Base-by-base conservation (phyloP, 768 basidiomycete species). In the Cystobasidium ongulense region DNA sequence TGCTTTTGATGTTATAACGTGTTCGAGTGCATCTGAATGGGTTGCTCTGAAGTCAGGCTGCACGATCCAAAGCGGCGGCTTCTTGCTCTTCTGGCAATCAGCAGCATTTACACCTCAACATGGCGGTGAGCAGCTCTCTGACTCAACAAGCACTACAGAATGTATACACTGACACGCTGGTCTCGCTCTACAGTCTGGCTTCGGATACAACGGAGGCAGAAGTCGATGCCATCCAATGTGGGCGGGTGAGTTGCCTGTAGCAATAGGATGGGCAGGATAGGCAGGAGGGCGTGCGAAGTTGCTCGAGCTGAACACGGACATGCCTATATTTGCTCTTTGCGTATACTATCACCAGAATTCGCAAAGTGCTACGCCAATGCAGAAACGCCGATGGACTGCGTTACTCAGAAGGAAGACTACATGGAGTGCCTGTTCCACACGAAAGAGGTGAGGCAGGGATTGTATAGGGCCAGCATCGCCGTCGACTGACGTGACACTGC, bases 391-490 rank as follows among this genome's bases (percentile, higher is more conserved):
- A 81, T 82, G 62, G 84, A 89, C 78, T 97, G 94, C 81, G 84
- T 84, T 18, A 81, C 85, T 18, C 87, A 87, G 75, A 86, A 86
- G 63, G 89, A 89, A 75, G 93, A 95, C 81, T 97, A 97, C 82
- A 80, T 94, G 70, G 92, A 94, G 80, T 96, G 94, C 81, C 82
- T 97, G 72, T 92, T 95, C 80, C 87, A 88, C 79, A 87, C 86
- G 31, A 89, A 93, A 82, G 91, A 92, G 87, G 94, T 92, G 76
- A 79, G 86, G 79, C 10, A 17, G n/a, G 10, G 21, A 1, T 17
- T 31, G 3, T 21, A 29, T 54, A 36, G 39, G 31, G 54, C 39
- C 3, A 21, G n/a, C 18, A 5, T 35, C 1, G 39, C 63, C 39
- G 39, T 33, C 41, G 18, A n/a, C 71, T 21, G 29, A 1, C 18